These are phyloP conservation scores for sunflower (Helianthus annuus) DNA, from an alignment of 129 eudicot genomes.

Conservation along the genomic window DNA sequence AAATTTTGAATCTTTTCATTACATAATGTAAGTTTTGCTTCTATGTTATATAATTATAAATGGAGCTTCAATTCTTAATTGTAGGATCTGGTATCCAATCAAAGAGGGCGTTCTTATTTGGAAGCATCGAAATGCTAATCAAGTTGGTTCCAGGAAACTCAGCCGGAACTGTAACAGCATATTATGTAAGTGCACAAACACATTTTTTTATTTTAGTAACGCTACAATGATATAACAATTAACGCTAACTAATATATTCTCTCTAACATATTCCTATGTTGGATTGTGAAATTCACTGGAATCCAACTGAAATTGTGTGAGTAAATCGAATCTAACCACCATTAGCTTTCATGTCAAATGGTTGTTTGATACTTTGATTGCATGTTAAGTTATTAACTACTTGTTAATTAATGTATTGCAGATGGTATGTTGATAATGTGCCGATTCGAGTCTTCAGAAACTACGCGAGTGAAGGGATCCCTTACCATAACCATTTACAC, in stretches of 20 bases:
- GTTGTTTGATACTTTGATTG: not conserved
- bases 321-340: slow-evolving; percentile 4
- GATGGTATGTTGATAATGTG: slow-evolving; percentile 63
- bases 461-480: slow-evolving; percentile 46
- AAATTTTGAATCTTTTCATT: no score
- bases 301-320: slow-evolving; percentile 53
- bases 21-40: no score
- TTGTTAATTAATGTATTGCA: slow-evolving; percentile 21
- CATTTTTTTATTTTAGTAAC: no score
- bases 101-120: no score
- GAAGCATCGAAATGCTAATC: no score
- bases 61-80: no score
- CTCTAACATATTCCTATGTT: not conserved
- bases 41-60: no score
- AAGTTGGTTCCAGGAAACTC: no score
- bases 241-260: no score
- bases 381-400: not conserved
- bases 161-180: no score
- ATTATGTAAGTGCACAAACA: no score
- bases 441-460: slow-evolving; percentile 66
- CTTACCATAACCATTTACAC: slow-evolving; percentile 58
- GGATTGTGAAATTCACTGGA: slow-evolving; percentile 52
- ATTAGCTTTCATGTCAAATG: not conserved
- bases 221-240: no score
- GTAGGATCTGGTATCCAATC: slow-evolving; percentile 63